These are phyloP conservation scores for Colletotrichum cuscutae DNA, from an alignment of 2,329 filamentous ascomycete genomes.

Conservation along the genomic window DNA sequence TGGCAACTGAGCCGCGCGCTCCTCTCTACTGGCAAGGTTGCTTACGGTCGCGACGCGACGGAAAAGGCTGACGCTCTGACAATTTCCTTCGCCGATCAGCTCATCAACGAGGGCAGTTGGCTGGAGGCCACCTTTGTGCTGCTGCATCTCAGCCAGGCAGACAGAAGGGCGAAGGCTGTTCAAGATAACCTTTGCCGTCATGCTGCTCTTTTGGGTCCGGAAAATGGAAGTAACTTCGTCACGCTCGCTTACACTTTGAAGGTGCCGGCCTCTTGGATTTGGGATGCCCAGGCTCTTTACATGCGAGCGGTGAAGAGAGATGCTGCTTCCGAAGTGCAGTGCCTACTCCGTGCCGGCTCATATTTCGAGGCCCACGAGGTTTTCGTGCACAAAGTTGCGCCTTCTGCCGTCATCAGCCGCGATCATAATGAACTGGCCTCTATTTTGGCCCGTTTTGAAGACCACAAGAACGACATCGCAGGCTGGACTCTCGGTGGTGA, in stretches of 20 bases:
- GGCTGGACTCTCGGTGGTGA: slow-evolving; percentile 85
- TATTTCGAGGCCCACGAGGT: slow-evolving; percentile 86
- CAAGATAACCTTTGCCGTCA: slow-evolving; percentile 81
- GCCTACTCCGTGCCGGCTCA: slow-evolving; percentile 80
- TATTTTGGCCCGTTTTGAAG: slow-evolving; percentile 78
- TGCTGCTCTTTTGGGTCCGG: slow-evolving; percentile 71
- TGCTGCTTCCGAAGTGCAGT: slow-evolving; percentile 77
- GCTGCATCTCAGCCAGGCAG: slow-evolving; percentile 74
- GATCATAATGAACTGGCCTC: slow-evolving; percentile 77
- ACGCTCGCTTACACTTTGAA: slow-evolving; percentile 72
- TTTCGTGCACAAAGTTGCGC: slow-evolving; percentile 83
- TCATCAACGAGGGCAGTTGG: slow-evolving; percentile 74
- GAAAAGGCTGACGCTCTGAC: slow-evolving; percentile 75
- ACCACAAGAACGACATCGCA: slow-evolving; percentile 68
- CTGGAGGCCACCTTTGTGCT: slow-evolving; percentile 80
- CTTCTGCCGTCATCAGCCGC: slow-evolving; percentile 82
- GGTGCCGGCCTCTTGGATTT: slow-evolving; percentile 83
- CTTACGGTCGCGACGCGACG: slow-evolving; percentile 63
- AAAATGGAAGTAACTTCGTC: slow-evolving; percentile 65
- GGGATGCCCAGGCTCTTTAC: slow-evolving; percentile 85
- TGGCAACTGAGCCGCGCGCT: slow-evolving; percentile 87
- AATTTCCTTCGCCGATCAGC: slow-evolving; percentile 71
- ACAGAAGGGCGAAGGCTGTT: slow-evolving; percentile 72
- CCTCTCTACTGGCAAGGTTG: slow-evolving; percentile 58
- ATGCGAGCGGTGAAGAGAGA: slow-evolving; percentile 80